Evolutionary conservation across 1,284 basidiomycete genomes (phyloP), one percentile per base, ranked within the genome.

Genomic region (Anthracocystis walkeri): DNA sequence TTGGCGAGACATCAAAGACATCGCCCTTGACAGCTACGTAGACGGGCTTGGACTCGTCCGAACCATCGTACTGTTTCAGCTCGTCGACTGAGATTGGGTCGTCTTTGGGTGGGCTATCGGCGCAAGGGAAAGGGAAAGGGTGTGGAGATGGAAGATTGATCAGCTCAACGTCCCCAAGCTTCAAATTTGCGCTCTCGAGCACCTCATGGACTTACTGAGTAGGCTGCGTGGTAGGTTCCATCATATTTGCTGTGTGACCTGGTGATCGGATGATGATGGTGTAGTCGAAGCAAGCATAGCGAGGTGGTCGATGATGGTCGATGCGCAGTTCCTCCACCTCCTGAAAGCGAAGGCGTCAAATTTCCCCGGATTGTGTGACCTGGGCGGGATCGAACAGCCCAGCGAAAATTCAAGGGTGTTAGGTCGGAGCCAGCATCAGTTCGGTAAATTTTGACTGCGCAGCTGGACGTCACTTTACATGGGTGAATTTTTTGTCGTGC

Each of bases 1-100:
- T 94, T 58, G 87, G 87, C 4, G 86, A 84, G 4, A 96, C 94
- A 83, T 95, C 93, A 84, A 95, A 95, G 12, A 95, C 88, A 0
- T 90, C 64, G 91, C 93, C 92, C 88, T 95, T 96, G 85, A 95
- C 93, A 49, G 92, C 90, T 40, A 96, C 92, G 77, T 93, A 94
- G 58, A 96, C 92, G 0, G 92, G 92, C 81, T 90, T 90, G 41
- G 84, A 80, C 0, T 87, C 78, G 65, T 90, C 89, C 0, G 88
- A 87, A 11, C 93, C 93, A 85, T 94, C 90, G 82, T 87, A 94
- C 79, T 88, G 79, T 60, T 88, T 90, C 68, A 96, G 88, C 80
- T 92, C 87, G 65, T 89, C 90, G 21, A 88, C 87, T 0, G 91
- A 92, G 86, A 90, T 91, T 0, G 91, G 90, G 82, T 92, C 90